These are phyloP conservation scores for Podospora australis DNA, from an alignment of 495 filamentous ascomycete genomes.

Conservation along the genomic window DNA sequence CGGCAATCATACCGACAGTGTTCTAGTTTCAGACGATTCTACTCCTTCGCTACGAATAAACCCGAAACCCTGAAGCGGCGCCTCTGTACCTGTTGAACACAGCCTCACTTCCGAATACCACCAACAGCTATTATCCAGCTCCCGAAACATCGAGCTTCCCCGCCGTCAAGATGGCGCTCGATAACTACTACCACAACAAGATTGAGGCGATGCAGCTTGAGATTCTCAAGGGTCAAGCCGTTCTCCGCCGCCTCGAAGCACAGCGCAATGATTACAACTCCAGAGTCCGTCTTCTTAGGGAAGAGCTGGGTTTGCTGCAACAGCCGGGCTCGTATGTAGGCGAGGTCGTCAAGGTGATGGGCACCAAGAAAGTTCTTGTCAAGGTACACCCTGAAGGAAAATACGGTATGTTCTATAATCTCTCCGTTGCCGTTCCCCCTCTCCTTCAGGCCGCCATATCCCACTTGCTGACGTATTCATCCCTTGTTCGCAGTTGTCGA, in stretches of 20 bases:
- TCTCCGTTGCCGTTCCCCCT: background rate
- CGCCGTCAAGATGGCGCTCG: conserved; percentile 79
- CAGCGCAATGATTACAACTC: conserved; percentile 99
- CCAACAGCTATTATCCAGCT: conserved; percentile 4
- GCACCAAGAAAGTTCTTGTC: conserved; percentile 97
- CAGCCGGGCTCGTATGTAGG: conserved; percentile 98
- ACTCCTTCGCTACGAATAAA: background rate
- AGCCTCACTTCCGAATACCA: background rate
- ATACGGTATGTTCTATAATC: conserved; percentile 76
- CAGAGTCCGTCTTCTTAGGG: conserved; percentile 85
- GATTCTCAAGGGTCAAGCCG: conserved; percentile 96
- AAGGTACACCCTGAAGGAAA: conserved; percentile 99
- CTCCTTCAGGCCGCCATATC: background rate
- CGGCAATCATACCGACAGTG: background rate
- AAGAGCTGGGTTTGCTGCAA: conserved; percentile 93
- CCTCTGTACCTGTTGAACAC: background rate
- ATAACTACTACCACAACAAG: conserved; percentile 99
- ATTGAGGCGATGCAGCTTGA: conserved; percentile 99
- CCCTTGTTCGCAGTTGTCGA: conserved; percentile 68
- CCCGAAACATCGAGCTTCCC: conserved; percentile 4
- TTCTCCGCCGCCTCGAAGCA: conserved; percentile 88
- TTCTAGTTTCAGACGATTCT: no score
- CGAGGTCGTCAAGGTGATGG: conserved; percentile 99
- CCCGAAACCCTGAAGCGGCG: background rate
- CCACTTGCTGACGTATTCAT: conserved; percentile 4